Percentiles rank a stretch among this genome's conserved stretches.
Conservation (phyloP, 805 yeast genomes). For the Barnettozyma salicaria region DNA sequence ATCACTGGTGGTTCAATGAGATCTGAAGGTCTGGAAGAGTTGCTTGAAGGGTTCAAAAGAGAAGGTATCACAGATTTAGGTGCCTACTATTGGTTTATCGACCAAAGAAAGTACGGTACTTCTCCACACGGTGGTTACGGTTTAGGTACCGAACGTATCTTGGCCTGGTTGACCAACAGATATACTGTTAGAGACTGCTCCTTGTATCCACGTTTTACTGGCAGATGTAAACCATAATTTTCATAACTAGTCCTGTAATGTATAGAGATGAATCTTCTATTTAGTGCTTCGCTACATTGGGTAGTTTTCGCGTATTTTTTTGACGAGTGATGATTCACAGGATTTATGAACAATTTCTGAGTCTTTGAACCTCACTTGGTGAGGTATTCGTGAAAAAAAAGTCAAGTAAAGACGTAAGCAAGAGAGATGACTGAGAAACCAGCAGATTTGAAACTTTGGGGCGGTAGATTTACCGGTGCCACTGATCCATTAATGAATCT, state of each 20-base stretch:
- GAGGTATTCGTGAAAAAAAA: too few species aligned
- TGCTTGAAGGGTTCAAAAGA: conserved; percentile 85
- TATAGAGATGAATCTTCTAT: too few species aligned
- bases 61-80: conserved; percentile 71
- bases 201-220: conserved; percentile 94
- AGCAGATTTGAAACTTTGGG: conserved; percentile 82
- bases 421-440: conserved; percentile 21
- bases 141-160: conserved; percentile 93
- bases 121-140: conserved; percentile 99
- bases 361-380: too few species aligned
- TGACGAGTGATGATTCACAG: not conserved
- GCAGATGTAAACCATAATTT: conserved; percentile 88
- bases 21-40: conserved; percentile 73
- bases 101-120: conserved; percentile 94
- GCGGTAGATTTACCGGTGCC: conserved; percentile 96
- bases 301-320: too few species aligned
- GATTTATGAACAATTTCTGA: not conserved
- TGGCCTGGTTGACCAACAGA: conserved; percentile 97
- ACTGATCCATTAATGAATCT: conserved; percentile 97
- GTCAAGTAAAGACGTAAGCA: too few species aligned
- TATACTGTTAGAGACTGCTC: conserved; percentile 98
- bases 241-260: not conserved
- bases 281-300: too few species aligned
- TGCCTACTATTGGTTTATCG: conserved; percentile 93
- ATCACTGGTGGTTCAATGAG: conserved; percentile 99